These are phyloP conservation scores for Castanea mollissima DNA, from an alignment of 306 rosid species.

Conservation along the genomic window DNA sequence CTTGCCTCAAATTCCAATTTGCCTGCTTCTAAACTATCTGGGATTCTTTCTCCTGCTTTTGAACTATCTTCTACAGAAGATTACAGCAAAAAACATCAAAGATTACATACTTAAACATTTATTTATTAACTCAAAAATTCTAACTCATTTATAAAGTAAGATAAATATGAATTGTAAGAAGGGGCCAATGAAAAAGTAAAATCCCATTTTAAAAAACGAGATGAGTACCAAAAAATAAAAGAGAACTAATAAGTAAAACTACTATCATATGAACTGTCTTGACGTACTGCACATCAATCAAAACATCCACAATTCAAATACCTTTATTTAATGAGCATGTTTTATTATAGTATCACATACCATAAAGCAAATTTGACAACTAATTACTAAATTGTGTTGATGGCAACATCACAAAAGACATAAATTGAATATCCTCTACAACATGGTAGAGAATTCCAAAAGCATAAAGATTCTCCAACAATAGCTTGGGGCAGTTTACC, in stretches of 20 bases:
- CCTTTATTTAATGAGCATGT: not conserved
- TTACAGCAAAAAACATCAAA: conserved; percentile 14
- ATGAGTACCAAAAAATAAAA: not conserved
- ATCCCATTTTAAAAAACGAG: not conserved
- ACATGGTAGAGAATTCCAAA: not conserved
- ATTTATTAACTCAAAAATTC: not conserved
- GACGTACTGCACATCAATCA: not conserved
- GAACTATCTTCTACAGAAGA: conserved; percentile 8
- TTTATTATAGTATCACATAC: not conserved
- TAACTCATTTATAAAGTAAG: not conserved
- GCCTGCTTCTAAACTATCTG: conserved; percentile 32
- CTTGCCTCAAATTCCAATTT: conserved; percentile 89
- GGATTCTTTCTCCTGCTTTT: conserved; percentile 45
- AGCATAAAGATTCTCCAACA: not conserved
- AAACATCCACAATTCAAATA: not conserved
- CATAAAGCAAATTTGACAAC: not conserved
- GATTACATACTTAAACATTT: not conserved
- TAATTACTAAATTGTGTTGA: not conserved
- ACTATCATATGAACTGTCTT: not conserved
- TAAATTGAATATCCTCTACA: not conserved
- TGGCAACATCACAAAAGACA: not conserved
- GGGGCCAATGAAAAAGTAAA: not conserved
- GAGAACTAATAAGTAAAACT: not conserved
- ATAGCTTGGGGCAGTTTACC: not conserved
- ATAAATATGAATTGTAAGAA: conserved; percentile 8